Evolutionary conservation across 805 yeast genomes (phyloP).

Genomic region (Wickerhamiella allomyrinae): DNA sequence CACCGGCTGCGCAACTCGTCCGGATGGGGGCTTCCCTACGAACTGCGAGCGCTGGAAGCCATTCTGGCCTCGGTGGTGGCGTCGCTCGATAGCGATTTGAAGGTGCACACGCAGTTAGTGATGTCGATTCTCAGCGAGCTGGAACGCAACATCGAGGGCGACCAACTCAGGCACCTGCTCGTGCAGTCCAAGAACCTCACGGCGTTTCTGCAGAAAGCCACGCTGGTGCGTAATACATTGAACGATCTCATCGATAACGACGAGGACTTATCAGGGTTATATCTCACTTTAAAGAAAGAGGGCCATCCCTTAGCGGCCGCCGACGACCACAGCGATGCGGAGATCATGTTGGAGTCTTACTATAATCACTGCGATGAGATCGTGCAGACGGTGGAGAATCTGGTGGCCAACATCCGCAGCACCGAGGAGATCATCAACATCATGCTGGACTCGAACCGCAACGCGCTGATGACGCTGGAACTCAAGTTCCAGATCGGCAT

Average conservation of each 20-base stretch:
- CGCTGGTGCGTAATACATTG: constrained; percentile 64
- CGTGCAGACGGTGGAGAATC: constrained; percentile 72
- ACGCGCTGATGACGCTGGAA: constrained; percentile 80
- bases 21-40: constrained; percentile 55
- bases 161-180: constrained; percentile 59
- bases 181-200: constrained; percentile 75
- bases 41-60: constrained; percentile 79
- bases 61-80: constrained; percentile 68
- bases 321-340: constrained; percentile 48
- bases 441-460: constrained; percentile 84
- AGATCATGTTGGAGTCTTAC: constrained; percentile 78
- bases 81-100: constrained; percentile 73
- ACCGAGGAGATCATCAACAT: constrained; percentile 93
- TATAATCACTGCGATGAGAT: constrained; percentile 85
- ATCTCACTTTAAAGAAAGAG: constrained; percentile 46
- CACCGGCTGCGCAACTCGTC: constrained; percentile 36
- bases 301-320: constrained; percentile 29
- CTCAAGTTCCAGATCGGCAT: constrained; percentile 72
- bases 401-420: constrained; percentile 69
- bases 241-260: constrained; percentile 81
- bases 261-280: constrained; percentile 70
- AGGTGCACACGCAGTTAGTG: constrained; percentile 64
- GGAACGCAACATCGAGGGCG: constrained; percentile 70
- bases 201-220: constrained; percentile 72
- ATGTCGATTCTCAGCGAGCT: constrained; percentile 59